Evolutionary conservation across 495 filamentous ascomycete species (phyloP), one percentile per base, ranked within the genome.

Genomic region (Sporormia fimetaria): DNA sequence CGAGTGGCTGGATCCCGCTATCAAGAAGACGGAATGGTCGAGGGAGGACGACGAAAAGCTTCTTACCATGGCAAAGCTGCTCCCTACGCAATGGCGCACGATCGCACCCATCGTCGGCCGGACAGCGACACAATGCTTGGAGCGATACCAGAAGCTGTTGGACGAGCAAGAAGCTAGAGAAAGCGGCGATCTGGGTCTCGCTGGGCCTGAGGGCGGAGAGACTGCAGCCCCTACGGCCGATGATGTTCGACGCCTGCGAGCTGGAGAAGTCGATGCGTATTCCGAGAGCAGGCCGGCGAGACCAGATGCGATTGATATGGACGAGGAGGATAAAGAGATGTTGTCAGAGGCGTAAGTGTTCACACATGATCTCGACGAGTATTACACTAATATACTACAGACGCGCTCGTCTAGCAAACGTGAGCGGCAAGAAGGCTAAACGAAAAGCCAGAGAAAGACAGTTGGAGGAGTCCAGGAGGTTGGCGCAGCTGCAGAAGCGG

Each of bases 291-390:
- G 94, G 57, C 90, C 92, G 21, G 90, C 90, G n/a, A 74, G 86
- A 21, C 92, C 90, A 28, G 90, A 98, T 57, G 94, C 92, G 2
- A 88, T 96, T 57, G 90, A 98, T 63, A 71, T 98, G 40, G 90
- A 98, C 56, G 90, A 98, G 65, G 90, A 96, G 56, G 92, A 98
- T 61, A 96, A 96, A 66, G 92, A 96, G 59, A 96, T 96, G 90
- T 65, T 98, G 52, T 94, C 87, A 60, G 90, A 98, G 63, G 90
- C 90, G n/a, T n/a, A n/a, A n/a, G n/a, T n/a, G n/a, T n/a, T n/a
- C n/a, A n/a, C n/a, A n/a, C n/a, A n/a, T n/a, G n/a, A n/a, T n/a
- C n/a, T n/a, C n/a, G n/a, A n/a, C n/a, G n/a, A n/a, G n/a, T n/a
- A n/a, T n/a, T n/a, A n/a, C n/a, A n/a, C n/a, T n/a, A n/a, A n/a